phyloP scores from a whole-genome alignment of 2,329 filamentous ascomycete genomes.

The Fusarium sp. region DNA sequence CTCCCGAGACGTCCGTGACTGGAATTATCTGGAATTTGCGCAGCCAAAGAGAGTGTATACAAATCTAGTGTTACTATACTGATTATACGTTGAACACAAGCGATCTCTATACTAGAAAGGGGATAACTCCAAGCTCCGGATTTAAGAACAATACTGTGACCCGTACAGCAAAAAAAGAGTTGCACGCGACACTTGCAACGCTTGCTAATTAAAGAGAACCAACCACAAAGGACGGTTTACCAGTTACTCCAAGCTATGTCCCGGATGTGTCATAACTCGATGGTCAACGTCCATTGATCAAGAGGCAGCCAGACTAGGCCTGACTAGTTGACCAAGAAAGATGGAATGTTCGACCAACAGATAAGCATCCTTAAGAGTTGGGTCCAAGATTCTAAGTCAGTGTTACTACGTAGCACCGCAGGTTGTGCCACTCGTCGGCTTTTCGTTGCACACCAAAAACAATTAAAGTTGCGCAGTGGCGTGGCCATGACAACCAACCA shows the following conservation, averaged over 20 bases:
- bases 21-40: background rate
- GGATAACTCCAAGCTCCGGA: background rate
- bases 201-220: slow-evolving; percentile 26
- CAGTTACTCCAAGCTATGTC: slow-evolving; percentile 3
- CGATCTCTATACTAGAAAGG: too few relatives aligned
- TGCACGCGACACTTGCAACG: slow-evolving; percentile 23
- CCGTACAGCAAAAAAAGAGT: background rate
- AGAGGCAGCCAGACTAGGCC: slow-evolving; percentile 22
- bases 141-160: background rate
- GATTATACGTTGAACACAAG: background rate
- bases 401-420: background rate
- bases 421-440: slow-evolving; percentile 1
- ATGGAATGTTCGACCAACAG: slow-evolving; percentile 22
- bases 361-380: slow-evolving; percentile 16
- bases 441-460: background rate
- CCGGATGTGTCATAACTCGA: slow-evolving; percentile 2
- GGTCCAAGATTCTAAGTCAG: slow-evolving; percentile 1
- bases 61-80: background rate
- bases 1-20: slow-evolving; percentile 4
- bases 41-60: background rate
- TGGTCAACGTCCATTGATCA: slow-evolving; percentile 26
- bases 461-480: slow-evolving; percentile 41
- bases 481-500: slow-evolving; percentile 32
- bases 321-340: background rate
- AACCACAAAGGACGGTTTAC: slow-evolving; percentile 18